Base-by-base conservation (phyloP, 2,329 filamentous ascomycete species). In the Botrytis pseudocinerea region DNA sequence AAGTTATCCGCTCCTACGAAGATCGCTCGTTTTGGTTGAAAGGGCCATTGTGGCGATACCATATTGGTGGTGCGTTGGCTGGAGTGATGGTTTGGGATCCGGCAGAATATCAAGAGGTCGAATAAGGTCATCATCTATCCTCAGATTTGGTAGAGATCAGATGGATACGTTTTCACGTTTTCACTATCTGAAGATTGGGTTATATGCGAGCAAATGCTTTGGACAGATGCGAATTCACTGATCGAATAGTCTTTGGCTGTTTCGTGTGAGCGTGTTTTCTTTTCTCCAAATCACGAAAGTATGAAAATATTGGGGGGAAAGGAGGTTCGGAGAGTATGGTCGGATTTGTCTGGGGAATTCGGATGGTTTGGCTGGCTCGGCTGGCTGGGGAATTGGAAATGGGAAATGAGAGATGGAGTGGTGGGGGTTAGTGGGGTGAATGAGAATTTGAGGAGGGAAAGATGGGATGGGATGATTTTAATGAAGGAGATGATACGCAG, bases 1-100 rank as follows among this genome's bases (percentile, higher is more conserved):
- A 68, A 68, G 64, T 68, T 68, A 57, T 68, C 64, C 64, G 64
- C 35, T 54, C 32, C 46, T 66, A 38, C 14, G 32, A 40, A 35
- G n/a, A 40, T 12, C 22, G 51, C 48, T 54, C 25, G 4, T 40
- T n/a, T n/a, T 40, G 51, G 25, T 54, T 5, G 44, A 40, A 9
- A n/a, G 35, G 35, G 22, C 22, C 20, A n/a, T 62, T 62, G 60
- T n/a, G 63, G 44, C 44, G 14, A 38, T 66, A 32, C 10, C 14
- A 46, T 46, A 22, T 25, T 46, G 40, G 28, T 48, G 62, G 28
- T 35, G n/a, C 16, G 40, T 44, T 48, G 62, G 20, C 20, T 28
- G 18, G 42, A 65, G n/a, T 46, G 22, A 64, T 46, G 42, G 18
- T 22, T 44, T 42, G 25, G 38, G 40, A 57, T 28, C 12, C n/a